Percentiles rank a stretch among this genome's conserved stretches.
phyloP scores from a whole-genome alignment of 257 asterid species.

The Primulina eburnea region DNA sequence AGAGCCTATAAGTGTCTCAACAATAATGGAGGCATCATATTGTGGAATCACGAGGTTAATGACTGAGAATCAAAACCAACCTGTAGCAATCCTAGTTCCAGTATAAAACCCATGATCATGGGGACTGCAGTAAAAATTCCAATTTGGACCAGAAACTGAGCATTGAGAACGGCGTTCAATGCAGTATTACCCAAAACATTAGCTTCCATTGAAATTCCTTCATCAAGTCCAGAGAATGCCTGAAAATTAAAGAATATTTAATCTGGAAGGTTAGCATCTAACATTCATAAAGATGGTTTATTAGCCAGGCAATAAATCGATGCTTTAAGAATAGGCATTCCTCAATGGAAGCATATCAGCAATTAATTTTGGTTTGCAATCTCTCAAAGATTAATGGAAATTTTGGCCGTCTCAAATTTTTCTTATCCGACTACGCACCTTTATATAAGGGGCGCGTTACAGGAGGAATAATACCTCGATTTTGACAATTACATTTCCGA shows the following conservation, averaged over 20 bases:
- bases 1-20: neutral
- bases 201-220: slow-evolving; percentile 64
- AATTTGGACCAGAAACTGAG: slow-evolving; percentile 96
- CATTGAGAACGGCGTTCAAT: slow-evolving; percentile 76
- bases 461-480: neutral
- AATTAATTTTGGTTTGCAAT: too few relatives aligned
- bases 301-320: neutral
- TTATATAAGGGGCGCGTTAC: neutral
- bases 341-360: too few relatives aligned
- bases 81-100: slow-evolving; percentile 84
- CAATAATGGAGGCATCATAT: neutral
- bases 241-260: slow-evolving; percentile 28
- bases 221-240: slow-evolving; percentile 98
- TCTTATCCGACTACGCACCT: neutral
- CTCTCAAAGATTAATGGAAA: neutral
- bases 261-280: neutral
- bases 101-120: slow-evolving; percentile 93
- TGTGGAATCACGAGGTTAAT: slow-evolving; percentile 14
- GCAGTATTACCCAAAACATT: slow-evolving; percentile 73
- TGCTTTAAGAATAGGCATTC: too few relatives aligned
- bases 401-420: neutral
- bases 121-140: slow-evolving; percentile 98
- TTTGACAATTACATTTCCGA: neutral
- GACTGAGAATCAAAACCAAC: slow-evolving; percentile 35
- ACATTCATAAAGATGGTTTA: neutral